These are phyloP conservation scores for Heliocybe sulcata DNA, from an alignment of 1,284 basidiomycete genomes.

Conservation along the genomic window DNA sequence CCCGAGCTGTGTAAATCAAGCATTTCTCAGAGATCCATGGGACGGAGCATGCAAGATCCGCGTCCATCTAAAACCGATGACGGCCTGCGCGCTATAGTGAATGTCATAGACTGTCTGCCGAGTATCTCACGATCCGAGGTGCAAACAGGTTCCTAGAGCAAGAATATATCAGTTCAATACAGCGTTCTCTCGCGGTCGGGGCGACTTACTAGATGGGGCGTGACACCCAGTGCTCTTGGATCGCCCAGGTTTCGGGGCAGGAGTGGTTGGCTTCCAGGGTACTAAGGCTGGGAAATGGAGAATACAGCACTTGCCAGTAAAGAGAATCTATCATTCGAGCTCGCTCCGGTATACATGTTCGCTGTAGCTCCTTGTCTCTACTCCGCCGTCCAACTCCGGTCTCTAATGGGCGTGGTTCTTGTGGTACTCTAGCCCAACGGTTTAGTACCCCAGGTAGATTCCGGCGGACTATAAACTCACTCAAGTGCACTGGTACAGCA, in stretches of 20 bases:
- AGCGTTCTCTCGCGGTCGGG: too few relatives aligned
- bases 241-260: too few relatives aligned
- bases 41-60: neutral
- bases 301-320: neutral
- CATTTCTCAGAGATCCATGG: neutral
- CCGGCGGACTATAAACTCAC: slow-evolving; percentile 33
- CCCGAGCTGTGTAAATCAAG: neutral
- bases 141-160: too few relatives aligned
- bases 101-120: too few relatives aligned
- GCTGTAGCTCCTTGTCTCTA: neutral
- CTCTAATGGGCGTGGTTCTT: slow-evolving; percentile 76
- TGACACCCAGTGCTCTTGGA: too few relatives aligned
- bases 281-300: neutral
- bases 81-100: neutral
- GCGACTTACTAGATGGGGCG: too few relatives aligned
- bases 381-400: neutral
- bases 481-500: slow-evolving; percentile 61
- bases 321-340: neutral
- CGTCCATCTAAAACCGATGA: neutral
- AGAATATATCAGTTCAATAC: too few relatives aligned
- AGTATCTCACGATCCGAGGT: too few relatives aligned
- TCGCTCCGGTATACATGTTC: neutral
- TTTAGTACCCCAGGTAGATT: neutral
- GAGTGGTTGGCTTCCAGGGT: too few relatives aligned
- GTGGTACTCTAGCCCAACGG: slow-evolving; percentile 63